Evolutionary conservation across 139 green algal genomes (phyloP).

Genomic region (Tetraselmis chui): DNA sequence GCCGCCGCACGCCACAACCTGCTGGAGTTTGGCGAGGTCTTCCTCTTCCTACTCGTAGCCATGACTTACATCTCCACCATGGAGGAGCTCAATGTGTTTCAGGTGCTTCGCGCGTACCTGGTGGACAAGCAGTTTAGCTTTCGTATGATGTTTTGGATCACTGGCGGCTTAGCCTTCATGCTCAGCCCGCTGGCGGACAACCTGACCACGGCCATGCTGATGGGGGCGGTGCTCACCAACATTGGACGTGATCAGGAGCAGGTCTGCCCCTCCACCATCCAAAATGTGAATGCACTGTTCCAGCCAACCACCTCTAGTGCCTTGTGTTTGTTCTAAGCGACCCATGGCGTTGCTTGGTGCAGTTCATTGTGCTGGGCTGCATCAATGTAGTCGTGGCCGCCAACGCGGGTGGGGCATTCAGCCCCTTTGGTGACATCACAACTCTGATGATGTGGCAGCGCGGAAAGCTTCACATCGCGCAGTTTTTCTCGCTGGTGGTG

Average conservation of each 20-base stretch:
- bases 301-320: no score
- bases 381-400: constrained; percentile 28
- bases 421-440: constrained; percentile 26
- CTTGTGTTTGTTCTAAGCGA: no score
- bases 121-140: constrained; percentile 6
- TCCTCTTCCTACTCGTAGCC: constrained; percentile 23
- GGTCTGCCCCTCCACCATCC: neutral
- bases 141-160: constrained; percentile 22
- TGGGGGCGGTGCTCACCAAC: constrained; percentile 20
- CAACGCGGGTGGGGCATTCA: constrained; percentile 26
- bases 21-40: constrained; percentile 21
- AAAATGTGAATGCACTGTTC: no score
- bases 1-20: constrained; percentile 13
- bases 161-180: constrained; percentile 17
- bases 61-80: constrained; percentile 28
- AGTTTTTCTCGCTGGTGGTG: constrained; percentile 18
- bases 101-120: constrained; percentile 5
- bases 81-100: constrained; percentile 20
- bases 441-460: constrained; percentile 35
- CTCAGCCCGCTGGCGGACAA: constrained; percentile 27
- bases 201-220: constrained; percentile 24
- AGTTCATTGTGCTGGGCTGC: constrained; percentile 19
- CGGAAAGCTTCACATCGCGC: constrained; percentile 18
- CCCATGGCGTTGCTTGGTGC: no score
- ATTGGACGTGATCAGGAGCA: constrained; percentile 9